Percentiles rank a stretch among this genome's conserved stretches.
Evolutionary conservation across 805 yeast species (phyloP).

Genomic region (Saccharomycopsis sp.): DNA sequence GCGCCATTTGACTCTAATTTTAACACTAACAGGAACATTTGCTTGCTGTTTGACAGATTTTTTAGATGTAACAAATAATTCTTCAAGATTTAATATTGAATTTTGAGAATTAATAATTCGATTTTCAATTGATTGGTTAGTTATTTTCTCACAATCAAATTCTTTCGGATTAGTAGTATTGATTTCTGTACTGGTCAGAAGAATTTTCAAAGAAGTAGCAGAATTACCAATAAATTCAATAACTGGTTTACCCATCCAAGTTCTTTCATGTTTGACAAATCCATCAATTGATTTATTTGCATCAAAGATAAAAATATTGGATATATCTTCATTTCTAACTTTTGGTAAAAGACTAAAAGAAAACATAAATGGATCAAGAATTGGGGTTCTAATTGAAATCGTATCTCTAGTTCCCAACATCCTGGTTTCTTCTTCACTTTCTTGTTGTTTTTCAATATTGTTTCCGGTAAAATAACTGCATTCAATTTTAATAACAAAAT

Average conservation of each 20-base stretch:
- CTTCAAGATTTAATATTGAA: neutral
- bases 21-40: slow-evolving; percentile 26
- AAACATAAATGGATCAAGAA: slow-evolving; percentile 25
- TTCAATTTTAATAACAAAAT: slow-evolving; percentile 15
- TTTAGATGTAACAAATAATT: slow-evolving; percentile 18
- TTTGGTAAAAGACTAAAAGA: slow-evolving; percentile 26
- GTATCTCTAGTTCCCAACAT: slow-evolving; percentile 18
- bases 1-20: slow-evolving; percentile 27
- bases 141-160: slow-evolving; percentile 25
- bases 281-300: slow-evolving; percentile 17
- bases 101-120: neutral
- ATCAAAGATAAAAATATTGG: slow-evolving; percentile 21
- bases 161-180: slow-evolving; percentile 26
- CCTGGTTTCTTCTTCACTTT: slow-evolving; percentile 10
- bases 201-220: slow-evolving; percentile 17
- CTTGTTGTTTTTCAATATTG: slow-evolving; percentile 15
- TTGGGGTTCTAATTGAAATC: slow-evolving; percentile 21
- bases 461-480: slow-evolving; percentile 18
- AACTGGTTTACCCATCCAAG: slow-evolving; percentile 27
- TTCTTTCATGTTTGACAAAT: slow-evolving; percentile 27
- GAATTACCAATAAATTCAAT: slow-evolving; percentile 26
- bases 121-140: slow-evolving; percentile 2
- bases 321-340: slow-evolving; percentile 22
- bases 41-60: slow-evolving; percentile 24
- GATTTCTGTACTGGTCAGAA: too few species aligned